Percentiles rank a stretch among this genome's conserved stretches.
Evolutionary conservation across 768 basidiomycete genomes (phyloP).

Genomic region (Leucosporidium creatinivorum): DNA sequence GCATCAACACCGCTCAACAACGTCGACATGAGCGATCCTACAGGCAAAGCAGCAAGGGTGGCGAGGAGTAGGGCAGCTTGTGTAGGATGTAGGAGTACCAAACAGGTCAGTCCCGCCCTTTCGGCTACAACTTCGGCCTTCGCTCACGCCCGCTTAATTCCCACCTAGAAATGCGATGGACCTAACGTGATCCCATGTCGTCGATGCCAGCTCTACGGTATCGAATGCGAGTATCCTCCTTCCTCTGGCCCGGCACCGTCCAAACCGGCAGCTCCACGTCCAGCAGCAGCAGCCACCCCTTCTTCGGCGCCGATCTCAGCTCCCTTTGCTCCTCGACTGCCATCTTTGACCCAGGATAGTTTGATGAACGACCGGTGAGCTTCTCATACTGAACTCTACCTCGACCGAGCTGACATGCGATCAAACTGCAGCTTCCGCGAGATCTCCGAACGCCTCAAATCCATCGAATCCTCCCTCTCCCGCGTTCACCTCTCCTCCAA

Average conservation of each 20-base stretch:
- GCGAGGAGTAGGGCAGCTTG: background rate
- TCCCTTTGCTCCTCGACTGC: too few species aligned
- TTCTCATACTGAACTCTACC: too few species aligned
- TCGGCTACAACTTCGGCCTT: background rate
- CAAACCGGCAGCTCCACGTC: background rate
- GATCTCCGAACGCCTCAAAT: slow-evolving; percentile 4
- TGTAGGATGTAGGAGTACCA: background rate
- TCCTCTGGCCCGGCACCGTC: background rate
- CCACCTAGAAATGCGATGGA: slow-evolving; percentile 2
- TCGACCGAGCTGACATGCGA: too few species aligned
- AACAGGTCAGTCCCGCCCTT: background rate
- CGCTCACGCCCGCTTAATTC: background rate
- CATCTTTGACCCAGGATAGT: background rate
- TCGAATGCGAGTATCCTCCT: background rate
- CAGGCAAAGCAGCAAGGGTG: background rate
- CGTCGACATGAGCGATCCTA: background rate
- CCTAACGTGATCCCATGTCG: background rate
- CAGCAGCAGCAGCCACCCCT: background rate
- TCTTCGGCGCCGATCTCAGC: background rate
- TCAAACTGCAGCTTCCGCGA: background rate
- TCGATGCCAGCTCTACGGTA: slow-evolving; percentile 6
- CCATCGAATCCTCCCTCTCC: slow-evolving; percentile 9
- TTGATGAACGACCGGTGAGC: background rate
- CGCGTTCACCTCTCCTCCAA: background rate
- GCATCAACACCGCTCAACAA: too few species aligned